Base-by-base conservation (phyloP, 2,329 filamentous ascomycete genomes). In the Aspergillus sp. region DNA sequence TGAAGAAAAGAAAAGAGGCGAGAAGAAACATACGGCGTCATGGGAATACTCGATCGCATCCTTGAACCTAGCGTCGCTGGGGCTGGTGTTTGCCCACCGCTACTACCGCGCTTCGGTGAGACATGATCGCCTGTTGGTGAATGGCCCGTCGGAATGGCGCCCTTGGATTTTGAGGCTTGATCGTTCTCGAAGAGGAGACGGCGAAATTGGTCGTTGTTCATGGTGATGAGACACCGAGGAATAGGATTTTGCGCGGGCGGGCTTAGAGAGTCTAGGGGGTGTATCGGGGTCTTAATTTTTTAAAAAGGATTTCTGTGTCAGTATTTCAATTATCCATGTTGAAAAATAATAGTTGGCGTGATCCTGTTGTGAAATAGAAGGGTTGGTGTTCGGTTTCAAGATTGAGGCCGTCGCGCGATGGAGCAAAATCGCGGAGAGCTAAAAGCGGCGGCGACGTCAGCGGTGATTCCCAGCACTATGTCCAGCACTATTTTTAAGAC, bases 171-270 rank as follows among this genome's bases (percentile, higher is more conserved):
- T 7, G 76, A 71, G 2, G 81, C 48, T n/a, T 12, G 50, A 33
- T 41, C 41, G 45, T 61, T 62, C 63, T 84, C 77, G 75, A 87
- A 80, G 21, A 96, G 76, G 6, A 98, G 83, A 63, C 89, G 89
- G 55, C 95, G 89, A 70, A 99, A 99, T 68, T 97, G 91, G 44
- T 92, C 86, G 81, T 98, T 98, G 74, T 98, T 96, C 95, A 99
- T 98, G 58, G 25, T 67, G 53, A 12, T 25, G 25, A 31, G 40
- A 12, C 1, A 31, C 27, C 27, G 1, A 31, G 27, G 27, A 31
- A 31, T 31, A 31, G 27, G 27, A 17, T 8, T 25, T 11, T 19
- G 45, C 12, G 37, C n/a, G 23, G 49, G 31, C 31, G 27, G 31
- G 27, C 21, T 48, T 39, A 37, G 3, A 31, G 9, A 31, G 27